Percentiles rank a stretch among this genome's conserved stretches.
These are phyloP conservation scores for Grigorovia transvaalensis DNA, from an alignment of 805 yeast genomes.

Conservation along the genomic window DNA sequence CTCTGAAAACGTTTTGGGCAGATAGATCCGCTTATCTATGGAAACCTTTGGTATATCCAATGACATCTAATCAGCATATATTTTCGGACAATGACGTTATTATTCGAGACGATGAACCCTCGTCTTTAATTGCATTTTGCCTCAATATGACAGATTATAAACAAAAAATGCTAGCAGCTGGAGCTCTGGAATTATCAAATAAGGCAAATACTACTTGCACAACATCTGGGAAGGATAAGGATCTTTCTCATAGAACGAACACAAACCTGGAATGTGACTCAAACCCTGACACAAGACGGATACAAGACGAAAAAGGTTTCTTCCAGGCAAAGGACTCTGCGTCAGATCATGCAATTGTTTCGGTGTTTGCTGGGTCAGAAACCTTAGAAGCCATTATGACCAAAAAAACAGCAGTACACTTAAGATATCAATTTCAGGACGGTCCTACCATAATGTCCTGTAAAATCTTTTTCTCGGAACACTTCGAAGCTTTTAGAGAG, in stretches of 20 bases:
- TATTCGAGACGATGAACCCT: constrained; percentile 93
- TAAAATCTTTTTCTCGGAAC: constrained; percentile 90
- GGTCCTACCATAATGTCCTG: constrained; percentile 77
- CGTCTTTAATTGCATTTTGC: constrained; percentile 88
- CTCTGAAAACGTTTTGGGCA: constrained; percentile 90
- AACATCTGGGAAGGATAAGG: too few relatives aligned
- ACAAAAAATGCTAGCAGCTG: constrained; percentile 39
- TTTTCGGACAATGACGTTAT: constrained; percentile 90
- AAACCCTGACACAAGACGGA: background rate
- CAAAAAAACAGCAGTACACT: constrained; percentile 77
- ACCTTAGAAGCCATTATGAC: constrained; percentile 59
- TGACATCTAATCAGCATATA: constrained; percentile 69
- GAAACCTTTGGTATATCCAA: constrained; percentile 84
- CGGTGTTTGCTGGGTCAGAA: constrained; percentile 8
- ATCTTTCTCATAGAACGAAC: too few relatives aligned
- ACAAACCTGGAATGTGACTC: background rate
- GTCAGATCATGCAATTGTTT: background rate
- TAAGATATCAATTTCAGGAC: constrained; percentile 85
- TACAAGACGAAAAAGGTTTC: background rate
- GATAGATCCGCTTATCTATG: constrained; percentile 91
- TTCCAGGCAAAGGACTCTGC: background rate
- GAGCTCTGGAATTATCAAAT: background rate
- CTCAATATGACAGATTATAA: constrained; percentile 75
- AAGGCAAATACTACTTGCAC: too few relatives aligned
- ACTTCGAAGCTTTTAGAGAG: constrained; percentile 85